Conservation (phyloP, 2,329 filamentous ascomycete species). For the Huntiella abstrusa region DNA sequence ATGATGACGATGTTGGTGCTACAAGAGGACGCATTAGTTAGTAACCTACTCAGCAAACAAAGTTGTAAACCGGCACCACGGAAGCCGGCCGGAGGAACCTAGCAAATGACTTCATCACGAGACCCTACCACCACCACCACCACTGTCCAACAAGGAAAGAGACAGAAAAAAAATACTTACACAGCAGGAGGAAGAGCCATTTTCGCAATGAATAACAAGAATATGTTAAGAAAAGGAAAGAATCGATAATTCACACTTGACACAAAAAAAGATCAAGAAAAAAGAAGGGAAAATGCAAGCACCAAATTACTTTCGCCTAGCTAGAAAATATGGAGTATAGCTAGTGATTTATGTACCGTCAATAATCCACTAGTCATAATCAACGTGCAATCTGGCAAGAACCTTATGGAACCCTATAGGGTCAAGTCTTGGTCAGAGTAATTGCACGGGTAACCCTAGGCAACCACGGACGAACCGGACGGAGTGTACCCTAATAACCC, state of each 20-base stretch:
- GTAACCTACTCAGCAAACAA: not conserved
- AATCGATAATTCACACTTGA: not conserved
- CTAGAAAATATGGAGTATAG: too few species aligned
- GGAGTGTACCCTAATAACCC: too few species aligned
- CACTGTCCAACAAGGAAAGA: not conserved
- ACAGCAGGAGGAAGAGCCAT: slow-evolving; percentile 14
- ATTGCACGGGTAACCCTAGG: too few species aligned
- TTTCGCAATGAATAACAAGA: slow-evolving; percentile 3
- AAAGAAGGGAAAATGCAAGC: not conserved
- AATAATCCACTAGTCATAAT: too few species aligned
- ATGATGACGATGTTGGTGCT: slow-evolving; percentile 90
- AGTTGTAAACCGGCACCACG: not conserved
- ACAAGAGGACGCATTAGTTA: slow-evolving; percentile 11
- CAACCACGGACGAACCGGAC: too few species aligned
- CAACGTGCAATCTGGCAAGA: too few species aligned
- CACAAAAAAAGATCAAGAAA: not conserved
- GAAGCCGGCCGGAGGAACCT: too few species aligned
- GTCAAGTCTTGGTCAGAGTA: too few species aligned
- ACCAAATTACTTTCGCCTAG: too few species aligned
- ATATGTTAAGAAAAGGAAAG: not conserved
- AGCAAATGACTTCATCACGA: too few species aligned
- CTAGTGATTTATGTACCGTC: too few species aligned
- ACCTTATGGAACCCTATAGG: too few species aligned
- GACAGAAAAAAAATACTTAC: slow-evolving; percentile 8
- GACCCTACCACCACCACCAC: not conserved